These are phyloP conservation scores for Suillus cothurnatus DNA, from an alignment of 768 basidiomycete genomes.

Conservation along the genomic window DNA sequence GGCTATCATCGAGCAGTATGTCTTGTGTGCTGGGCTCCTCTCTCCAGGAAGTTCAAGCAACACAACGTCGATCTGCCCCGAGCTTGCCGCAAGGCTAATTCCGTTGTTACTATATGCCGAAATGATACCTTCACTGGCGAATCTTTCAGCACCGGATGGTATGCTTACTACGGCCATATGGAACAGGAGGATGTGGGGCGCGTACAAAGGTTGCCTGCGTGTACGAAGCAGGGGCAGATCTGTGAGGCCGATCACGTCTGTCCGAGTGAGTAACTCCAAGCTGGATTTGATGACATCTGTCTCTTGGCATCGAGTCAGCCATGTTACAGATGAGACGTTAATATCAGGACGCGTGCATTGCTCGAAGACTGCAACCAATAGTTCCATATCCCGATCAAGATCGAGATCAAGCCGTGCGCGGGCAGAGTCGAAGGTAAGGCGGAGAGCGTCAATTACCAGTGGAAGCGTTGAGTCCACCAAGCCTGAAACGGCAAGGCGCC, in stretches of 20 bases:
- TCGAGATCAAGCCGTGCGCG: constrained; percentile 58
- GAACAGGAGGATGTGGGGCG: constrained; percentile 80
- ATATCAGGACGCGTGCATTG: constrained; percentile 74
- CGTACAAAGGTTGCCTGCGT: constrained; percentile 69
- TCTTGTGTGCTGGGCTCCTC: constrained; percentile 75
- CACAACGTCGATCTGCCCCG: constrained; percentile 67
- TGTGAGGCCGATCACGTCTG: constrained; percentile 70
- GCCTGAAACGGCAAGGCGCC: constrained; percentile 58
- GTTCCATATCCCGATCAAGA: constrained; percentile 78
- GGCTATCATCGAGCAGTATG: constrained; percentile 84
- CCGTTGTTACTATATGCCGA: constrained; percentile 83
- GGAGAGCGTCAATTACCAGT: constrained; percentile 69
- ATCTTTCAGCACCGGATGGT: constrained; percentile 76
- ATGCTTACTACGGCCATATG: constrained; percentile 83
- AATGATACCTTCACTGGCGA: constrained; percentile 82
- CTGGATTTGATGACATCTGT: constrained; percentile 76
- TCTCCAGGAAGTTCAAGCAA: constrained; percentile 73
- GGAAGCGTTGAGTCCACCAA: constrained; percentile 64
- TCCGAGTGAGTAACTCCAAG: constrained; percentile 68
- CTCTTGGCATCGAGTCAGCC: constrained; percentile 83
- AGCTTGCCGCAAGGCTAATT: constrained; percentile 74
- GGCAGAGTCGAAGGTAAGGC: constrained; percentile 66
- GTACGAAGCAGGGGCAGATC: constrained; percentile 63
- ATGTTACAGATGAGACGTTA: constrained; percentile 66
- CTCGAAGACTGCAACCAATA: constrained; percentile 81